Base-by-base conservation (phyloP, 805 yeast species). In the Kazachstania bromeliacearum region DNA sequence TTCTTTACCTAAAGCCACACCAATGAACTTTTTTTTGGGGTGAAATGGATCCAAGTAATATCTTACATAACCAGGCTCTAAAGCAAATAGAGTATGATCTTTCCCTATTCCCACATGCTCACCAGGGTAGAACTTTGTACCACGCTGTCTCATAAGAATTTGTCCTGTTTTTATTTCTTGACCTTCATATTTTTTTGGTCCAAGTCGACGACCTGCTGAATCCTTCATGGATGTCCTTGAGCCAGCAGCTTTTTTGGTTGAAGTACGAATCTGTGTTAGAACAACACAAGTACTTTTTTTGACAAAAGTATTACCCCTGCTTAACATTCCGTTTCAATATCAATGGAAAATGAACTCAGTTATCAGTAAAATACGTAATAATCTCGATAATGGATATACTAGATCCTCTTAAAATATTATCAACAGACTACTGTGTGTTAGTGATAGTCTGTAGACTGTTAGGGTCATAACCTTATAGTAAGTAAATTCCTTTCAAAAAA, bases 11-110 rank as follows among this genome's bases (percentile, higher is more conserved):
- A 92, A 68, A 0, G 95, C 87, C 26, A 92, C 77, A 27, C 98
- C 98, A 44, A 87, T 82, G 54, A 84, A 85, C 55, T 78, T 81
- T 55, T 96, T 77, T 57, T 77, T 75, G 29, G 97, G 96, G 55
- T 92, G 97, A 70, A 92, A 92, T 4, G 98, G 97, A 65, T 92
- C 96, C 42, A 79, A 64, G 61, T 92, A 92, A 62, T 75, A 92
- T 44, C 94, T 74, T 21, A 89, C 96, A 57, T 67, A 85, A 18
- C 98, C 98, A 3, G 96, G 95, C 55, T 92, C 97, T 24, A 68
- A 51, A 3, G 98, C 96, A 59, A 69, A 85, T 22, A 92, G 72
- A 2, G 98, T 89, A 59, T 88, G 96, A 59, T 92, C 97, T 51
- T 76, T 79, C 44, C 98, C 98, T 42, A 89, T 84, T 7, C 77